Evolutionary conservation across 2,329 filamentous ascomycete genomes (phyloP), one percentile per base, ranked within the genome.

Genomic region (Aureobasidium pullulans): DNA sequence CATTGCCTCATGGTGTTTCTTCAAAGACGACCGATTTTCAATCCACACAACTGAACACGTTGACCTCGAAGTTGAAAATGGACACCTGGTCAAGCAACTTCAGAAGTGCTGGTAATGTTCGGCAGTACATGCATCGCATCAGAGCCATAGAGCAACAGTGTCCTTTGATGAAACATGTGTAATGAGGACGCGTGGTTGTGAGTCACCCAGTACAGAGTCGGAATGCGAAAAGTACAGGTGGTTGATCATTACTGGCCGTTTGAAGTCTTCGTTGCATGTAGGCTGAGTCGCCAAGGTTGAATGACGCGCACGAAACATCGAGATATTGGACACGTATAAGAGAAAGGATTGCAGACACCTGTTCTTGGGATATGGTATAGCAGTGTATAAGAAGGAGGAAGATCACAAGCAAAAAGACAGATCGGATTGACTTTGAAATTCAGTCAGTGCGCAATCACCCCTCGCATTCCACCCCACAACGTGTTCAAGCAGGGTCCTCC

Each of bases 221-320:
- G 31, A 43, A 42, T n/a, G 5, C 36, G 37, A 54, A 36, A 29
- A 54, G 50, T 34, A 54, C 50, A 54, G 50, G 39, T 43, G 50
- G 37, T 54, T 23, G 39, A n/a, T 54, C 29, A 9, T n/a, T 8
- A 36, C 39, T 54, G 39, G 50, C 23, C 36, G 49, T 40, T 42
- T 42, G 9, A 23, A 28, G 19, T 6, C 49, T 23, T 23, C 49
- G 19, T 52, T 53, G 28, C 49, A 16, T 40, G 36, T 13, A 52
- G 49, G 49, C 49, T 42, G 47, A 52, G 49, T 13, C 15, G 23
- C 49, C 49, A 52, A 52, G 49, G 23, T 37, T 11, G 36, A 1
- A 42, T 52, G 49, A 52, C 49, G 49, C 36, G 36, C 34, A 42
- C 34, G 1, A 15, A 36, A 36, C 13, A 36, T 28, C 42, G 16